Evolutionary conservation across 1,284 basidiomycete genomes (phyloP), one percentile per base, ranked within the genome.

Genomic region (Pseudozyma sp.): DNA sequence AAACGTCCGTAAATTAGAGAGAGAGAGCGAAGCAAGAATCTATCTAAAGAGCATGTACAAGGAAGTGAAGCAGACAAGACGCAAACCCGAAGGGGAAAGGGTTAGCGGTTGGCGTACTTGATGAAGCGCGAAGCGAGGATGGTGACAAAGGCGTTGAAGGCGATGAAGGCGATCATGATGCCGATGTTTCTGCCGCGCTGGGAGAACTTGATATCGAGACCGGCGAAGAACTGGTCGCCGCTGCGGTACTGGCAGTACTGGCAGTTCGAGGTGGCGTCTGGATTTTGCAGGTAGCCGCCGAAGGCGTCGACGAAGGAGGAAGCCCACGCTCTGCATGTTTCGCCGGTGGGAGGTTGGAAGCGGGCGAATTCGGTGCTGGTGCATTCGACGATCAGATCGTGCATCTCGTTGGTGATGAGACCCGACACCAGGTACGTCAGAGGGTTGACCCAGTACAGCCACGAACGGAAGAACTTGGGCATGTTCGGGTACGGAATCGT

Each of bases 251-350:
- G 89, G 79, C 92, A 94, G 81, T 92, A 93, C 9, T 87, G 87
- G 82, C 92, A 94, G 8, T 80, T 52, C 1, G 81, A 59, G 0
- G 89, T 90, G 8, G 87, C 91, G 56, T 87, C 85, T 0, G 88
- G 88, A 83, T 95, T 91, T 69, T 91, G 87, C 35, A 96, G 85
- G 85, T 97, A 96, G 0, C 92, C 94, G 90, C 90, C 72, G 89
- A 88, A 5, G 85, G 86, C 78, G 7, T 91, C 89, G 81, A 77
- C 11, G 47, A 72, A 76, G 0, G 57, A 30, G 7, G 48, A 42
- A 1, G 59, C 54, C 70, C 68, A 95, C 2, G 88, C 76, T 10
- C 75, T 73, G 80, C 93, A 95, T 0, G 90, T 92, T 83, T 93
- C 89, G 14, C 91, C 91, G 2, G 87, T 76, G 0, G 93, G 93